Conservation (phyloP, 2,329 filamentous ascomycete genomes). For the Clathrospora elynae region DNA sequence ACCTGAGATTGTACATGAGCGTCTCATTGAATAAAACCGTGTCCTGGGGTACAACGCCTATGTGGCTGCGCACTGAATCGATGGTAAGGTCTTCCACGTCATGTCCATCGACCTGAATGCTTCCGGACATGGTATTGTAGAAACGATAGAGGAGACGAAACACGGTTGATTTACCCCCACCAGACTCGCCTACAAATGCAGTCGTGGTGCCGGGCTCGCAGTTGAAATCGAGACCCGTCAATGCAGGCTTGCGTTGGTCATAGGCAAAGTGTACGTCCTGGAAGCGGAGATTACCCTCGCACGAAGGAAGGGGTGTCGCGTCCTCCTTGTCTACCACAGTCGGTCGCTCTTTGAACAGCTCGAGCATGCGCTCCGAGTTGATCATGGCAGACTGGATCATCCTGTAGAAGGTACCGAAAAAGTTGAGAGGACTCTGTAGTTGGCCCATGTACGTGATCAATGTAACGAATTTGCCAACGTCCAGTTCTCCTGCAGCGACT, state of each 20-base stretch:
- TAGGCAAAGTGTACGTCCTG: slow-evolving; percentile 91
- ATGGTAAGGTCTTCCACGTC: slow-evolving; percentile 88
- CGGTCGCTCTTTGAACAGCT: slow-evolving; percentile 94
- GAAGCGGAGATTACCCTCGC: slow-evolving; percentile 83
- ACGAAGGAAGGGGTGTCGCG: slow-evolving; percentile 67
- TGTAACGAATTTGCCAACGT: slow-evolving; percentile 71
- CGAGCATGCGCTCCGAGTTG: slow-evolving; percentile 90
- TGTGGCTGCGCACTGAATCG: slow-evolving; percentile 86
- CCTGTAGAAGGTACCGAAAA: slow-evolving; percentile 91
- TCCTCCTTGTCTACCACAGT: slow-evolving; percentile 80
- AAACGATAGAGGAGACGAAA: slow-evolving; percentile 96
- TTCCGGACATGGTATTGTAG: slow-evolving; percentile 82
- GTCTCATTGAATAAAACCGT: slow-evolving; percentile 94
- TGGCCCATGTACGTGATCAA: slow-evolving; percentile 76
- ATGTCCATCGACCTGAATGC: slow-evolving; percentile 81
- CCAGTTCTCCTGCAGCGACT: slow-evolving; percentile 64
- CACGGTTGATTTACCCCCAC: slow-evolving; percentile 94
- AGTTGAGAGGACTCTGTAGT: slow-evolving; percentile 71
- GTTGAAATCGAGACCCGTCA: slow-evolving; percentile 82
- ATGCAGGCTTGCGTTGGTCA: slow-evolving; percentile 80
- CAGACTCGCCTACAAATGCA: slow-evolving; percentile 93
- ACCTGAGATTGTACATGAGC: slow-evolving; percentile 91
- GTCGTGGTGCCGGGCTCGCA: slow-evolving; percentile 91
- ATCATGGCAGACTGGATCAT: slow-evolving; percentile 98
- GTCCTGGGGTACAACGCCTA: slow-evolving; percentile 96